A percentile compares a stretch with the other conserved stretches of the same genome.
Conservation (phyloP, 768 basidiomycete genomes). For the Pleurotus giganteus region DNA sequence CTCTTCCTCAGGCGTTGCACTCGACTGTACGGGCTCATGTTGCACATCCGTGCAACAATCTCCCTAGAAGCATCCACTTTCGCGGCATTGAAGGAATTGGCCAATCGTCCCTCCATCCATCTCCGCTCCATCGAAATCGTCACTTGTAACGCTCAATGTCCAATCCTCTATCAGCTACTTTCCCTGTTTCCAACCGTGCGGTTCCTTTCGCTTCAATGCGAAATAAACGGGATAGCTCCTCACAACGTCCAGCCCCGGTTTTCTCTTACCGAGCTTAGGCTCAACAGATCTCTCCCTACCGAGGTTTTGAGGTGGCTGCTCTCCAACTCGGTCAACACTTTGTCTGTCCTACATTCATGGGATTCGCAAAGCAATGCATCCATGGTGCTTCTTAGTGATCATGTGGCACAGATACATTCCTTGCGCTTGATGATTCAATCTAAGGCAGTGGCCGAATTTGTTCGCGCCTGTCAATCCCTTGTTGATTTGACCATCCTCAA, state of each 20-base stretch:
- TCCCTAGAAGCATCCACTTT: constrained; percentile 2
- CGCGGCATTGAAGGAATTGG: background rate
- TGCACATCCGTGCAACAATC: background rate
- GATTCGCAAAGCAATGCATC: constrained; percentile 26
- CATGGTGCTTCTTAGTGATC: constrained; percentile 20
- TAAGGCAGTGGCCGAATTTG: constrained; percentile 23
- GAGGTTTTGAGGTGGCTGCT: constrained; percentile 36
- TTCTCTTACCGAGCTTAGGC: constrained; percentile 34
- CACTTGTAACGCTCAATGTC: constrained; percentile 35
- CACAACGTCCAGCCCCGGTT: constrained; percentile 14
- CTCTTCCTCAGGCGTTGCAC: constrained; percentile 7
- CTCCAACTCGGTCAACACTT: constrained; percentile 24
- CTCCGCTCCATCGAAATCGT: constrained; percentile 16
- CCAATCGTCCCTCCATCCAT: background rate
- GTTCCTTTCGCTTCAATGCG: constrained; percentile 34
- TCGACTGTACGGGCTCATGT: constrained; percentile 5
- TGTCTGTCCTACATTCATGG: constrained; percentile 36
- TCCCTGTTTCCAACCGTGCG: constrained; percentile 31
- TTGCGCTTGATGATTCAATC: constrained; percentile 35
- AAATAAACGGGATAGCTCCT: constrained; percentile 27
- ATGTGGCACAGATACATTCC: constrained; percentile 33
- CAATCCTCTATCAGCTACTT: constrained; percentile 39
- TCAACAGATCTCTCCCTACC: constrained; percentile 28
- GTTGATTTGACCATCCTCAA: constrained; percentile 35
- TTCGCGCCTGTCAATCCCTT: constrained; percentile 32